These are phyloP conservation scores for Berberis vulgaris DNA, from an alignment of 164 flowering plant species.

Conservation along the genomic window DNA sequence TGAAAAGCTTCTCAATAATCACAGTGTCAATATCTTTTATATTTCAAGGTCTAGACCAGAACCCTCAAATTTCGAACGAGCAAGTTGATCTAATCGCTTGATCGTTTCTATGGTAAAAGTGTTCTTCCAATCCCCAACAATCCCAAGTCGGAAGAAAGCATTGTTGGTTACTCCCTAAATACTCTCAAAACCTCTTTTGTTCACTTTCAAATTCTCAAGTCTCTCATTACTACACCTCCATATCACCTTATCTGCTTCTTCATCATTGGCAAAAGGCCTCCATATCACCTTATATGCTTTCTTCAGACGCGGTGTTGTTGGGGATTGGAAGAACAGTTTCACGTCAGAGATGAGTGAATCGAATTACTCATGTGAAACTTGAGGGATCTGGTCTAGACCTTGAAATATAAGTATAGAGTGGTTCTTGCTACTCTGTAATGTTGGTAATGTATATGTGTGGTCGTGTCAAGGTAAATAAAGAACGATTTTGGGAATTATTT, in stretches of 20 bases:
- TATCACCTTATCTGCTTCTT: background rate
- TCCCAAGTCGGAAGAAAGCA: background rate
- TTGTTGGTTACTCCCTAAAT: background rate
- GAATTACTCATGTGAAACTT: no score
- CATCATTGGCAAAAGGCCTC: background rate
- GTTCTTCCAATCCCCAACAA: conserved; percentile 2
- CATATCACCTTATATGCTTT: no score
- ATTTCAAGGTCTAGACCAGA: background rate
- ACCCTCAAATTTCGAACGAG: background rate
- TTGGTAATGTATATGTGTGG: no score
- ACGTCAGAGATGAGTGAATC: no score
- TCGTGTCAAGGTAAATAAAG: no score
- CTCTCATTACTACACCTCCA: background rate
- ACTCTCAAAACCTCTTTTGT: background rate
- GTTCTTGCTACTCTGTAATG: no score
- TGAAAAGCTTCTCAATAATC: no score
- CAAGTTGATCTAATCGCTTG: background rate
- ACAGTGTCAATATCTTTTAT: background rate
- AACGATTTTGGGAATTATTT: no score
- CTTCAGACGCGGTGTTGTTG: no score
- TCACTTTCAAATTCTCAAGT: background rate
- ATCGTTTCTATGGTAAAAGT: background rate
- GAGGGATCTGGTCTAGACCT: no score
- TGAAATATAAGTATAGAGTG: no score
- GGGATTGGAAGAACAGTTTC: no score